Percentiles rank a stretch among this genome's conserved stretches.
These are phyloP conservation scores for Leccinum griseonigrum DNA, from an alignment of 1,284 basidiomycete species.

Conservation along the genomic window DNA sequence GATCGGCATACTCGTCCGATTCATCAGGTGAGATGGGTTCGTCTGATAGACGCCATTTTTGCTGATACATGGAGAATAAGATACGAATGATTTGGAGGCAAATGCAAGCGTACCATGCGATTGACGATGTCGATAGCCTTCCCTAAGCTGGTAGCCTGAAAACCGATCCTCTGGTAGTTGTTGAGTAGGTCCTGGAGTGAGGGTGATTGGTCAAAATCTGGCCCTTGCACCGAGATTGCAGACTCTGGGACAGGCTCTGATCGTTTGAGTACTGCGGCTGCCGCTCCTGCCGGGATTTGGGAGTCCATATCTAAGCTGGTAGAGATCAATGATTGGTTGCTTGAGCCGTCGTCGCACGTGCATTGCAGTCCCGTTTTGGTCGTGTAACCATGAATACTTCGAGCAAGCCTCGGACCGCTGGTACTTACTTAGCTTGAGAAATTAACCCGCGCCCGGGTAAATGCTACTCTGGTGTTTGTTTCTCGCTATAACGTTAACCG, in stretches of 20 bases:
- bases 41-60: slow-evolving; percentile 81
- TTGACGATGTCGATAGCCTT: slow-evolving; percentile 90
- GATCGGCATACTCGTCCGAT: slow-evolving; percentile 58
- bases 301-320: slow-evolving; percentile 23
- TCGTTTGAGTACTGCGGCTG: slow-evolving; percentile 73
- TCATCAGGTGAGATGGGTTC: slow-evolving; percentile 71
- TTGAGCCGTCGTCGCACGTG: not conserved
- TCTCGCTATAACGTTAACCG: not conserved
- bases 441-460: not conserved
- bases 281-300: slow-evolving; percentile 52
- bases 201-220: slow-evolving; percentile 76
- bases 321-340: not conserved
- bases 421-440: not conserved
- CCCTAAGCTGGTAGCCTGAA: slow-evolving; percentile 91
- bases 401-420: not conserved
- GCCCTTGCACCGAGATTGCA: slow-evolving; percentile 80
- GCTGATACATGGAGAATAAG: slow-evolving; percentile 40
- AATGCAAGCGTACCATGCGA: slow-evolving; percentile 64
- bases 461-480: not conserved
- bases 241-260: slow-evolving; percentile 77
- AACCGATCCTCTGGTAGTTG: slow-evolving; percentile 89
- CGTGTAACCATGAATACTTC: not conserved
- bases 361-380: slow-evolving; percentile 23
- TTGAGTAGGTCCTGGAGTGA: slow-evolving; percentile 73
- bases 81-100: slow-evolving; percentile 6